Conservation (phyloP, 2,329 filamentous ascomycete species). For the Cladophialophora chaetospira region DNA sequence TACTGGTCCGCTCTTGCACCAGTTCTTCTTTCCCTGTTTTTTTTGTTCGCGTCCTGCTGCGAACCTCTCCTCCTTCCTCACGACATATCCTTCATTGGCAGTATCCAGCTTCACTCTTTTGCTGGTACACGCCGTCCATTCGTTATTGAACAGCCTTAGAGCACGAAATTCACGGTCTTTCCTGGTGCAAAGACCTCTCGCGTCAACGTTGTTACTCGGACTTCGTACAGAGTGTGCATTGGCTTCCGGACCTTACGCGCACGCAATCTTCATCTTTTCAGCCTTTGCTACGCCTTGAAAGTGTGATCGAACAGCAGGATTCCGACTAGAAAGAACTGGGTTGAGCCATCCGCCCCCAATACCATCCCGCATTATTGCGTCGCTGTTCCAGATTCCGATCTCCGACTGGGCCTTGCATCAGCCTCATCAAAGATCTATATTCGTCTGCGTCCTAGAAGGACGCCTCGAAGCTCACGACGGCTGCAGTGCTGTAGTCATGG, state of each 20-base stretch:
- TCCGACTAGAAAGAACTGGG: no score
- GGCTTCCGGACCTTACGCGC: conserved; percentile 6
- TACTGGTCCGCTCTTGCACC: conserved; percentile 4
- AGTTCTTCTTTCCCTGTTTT: conserved; percentile 3
- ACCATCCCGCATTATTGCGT: conserved; percentile 14
- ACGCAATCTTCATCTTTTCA: conserved; percentile 7
- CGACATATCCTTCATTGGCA: conserved; percentile 39
- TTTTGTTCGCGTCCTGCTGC: not conserved
- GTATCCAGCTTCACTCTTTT: conserved; percentile 67
- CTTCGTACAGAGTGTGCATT: conserved; percentile 10
- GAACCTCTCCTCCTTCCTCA: conserved; percentile 15
- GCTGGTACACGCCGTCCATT: conserved; percentile 53
- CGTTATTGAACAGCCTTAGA: conserved; percentile 38
- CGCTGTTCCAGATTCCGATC: conserved; percentile 20
- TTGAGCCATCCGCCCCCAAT: conserved; percentile 19
- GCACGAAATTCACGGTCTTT: conserved; percentile 8
- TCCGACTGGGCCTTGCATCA: conserved; percentile 22
- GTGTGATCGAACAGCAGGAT: not conserved
- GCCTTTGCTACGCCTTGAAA: not conserved
- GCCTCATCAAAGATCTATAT: conserved; percentile 27
- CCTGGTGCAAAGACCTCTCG: conserved; percentile 17
- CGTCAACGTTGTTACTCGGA: conserved; percentile 16
- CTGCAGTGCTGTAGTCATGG: conserved; percentile 17
- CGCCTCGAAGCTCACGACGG: conserved; percentile 15
- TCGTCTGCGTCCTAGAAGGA: conserved; percentile 25